phyloP scores from a whole-genome alignment of 2,329 filamentous ascomycete genomes.

The Aspergillus awamori region DNA sequence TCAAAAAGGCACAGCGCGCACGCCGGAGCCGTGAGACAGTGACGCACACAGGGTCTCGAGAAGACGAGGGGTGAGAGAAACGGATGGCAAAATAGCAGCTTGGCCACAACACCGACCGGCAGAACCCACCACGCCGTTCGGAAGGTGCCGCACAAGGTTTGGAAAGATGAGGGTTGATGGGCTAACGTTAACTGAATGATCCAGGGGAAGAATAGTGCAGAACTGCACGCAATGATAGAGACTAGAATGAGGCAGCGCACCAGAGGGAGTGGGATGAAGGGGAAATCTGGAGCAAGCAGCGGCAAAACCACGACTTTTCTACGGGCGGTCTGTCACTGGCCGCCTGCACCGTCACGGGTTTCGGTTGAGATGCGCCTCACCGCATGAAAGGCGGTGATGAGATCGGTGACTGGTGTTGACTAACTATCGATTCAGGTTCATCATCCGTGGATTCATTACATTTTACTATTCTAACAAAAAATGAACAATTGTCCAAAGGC shows the following conservation, averaged over 20 bases:
- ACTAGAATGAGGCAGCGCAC: constrained; percentile 10
- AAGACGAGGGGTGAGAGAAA: constrained; percentile 11
- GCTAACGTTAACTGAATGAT: not conserved
- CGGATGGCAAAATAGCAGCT: constrained; percentile 25
- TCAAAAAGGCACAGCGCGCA: not conserved
- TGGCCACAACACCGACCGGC: constrained; percentile 9
- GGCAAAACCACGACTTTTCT: constrained; percentile 38
- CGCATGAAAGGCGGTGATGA: constrained; percentile 45
- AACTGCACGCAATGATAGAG: constrained; percentile 5
- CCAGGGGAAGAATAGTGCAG: not conserved
- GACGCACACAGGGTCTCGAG: constrained; percentile 19
- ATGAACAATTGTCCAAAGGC: no score
- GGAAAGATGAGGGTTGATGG: no score
- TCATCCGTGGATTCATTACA: no score
- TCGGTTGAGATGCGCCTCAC: constrained; percentile 36
- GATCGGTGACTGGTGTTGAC: constrained; percentile 25
- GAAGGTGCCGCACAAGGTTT: not conserved
- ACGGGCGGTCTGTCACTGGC: constrained; percentile 39
- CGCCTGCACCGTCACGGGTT: constrained; percentile 22
- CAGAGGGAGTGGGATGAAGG: constrained; percentile 25
- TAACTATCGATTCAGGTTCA: not conserved
- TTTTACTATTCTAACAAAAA: no score
- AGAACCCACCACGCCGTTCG: constrained; percentile 12
- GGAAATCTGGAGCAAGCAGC: constrained; percentile 27
- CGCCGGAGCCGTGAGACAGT: constrained; percentile 3